A percentile compares a stretch with the other conserved stretches of the same genome.
Conservation (phyloP, 495 filamentous ascomycete genomes). For the Neurospora sublineolata region DNA sequence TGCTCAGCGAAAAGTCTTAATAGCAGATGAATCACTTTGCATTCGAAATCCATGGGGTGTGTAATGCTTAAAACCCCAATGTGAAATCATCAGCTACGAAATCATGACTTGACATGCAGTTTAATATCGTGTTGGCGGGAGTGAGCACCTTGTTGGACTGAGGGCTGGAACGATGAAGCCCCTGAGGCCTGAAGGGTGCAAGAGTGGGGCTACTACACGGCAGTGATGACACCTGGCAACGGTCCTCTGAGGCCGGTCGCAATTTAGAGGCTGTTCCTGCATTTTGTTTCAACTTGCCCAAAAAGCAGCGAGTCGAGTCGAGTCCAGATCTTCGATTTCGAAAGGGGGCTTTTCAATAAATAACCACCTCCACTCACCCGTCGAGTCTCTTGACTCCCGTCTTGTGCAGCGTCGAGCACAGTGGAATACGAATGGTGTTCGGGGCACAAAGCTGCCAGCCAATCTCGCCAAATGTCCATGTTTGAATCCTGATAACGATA, state of each 20-base stretch:
- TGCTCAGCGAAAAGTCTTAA: neutral
- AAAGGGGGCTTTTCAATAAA: neutral
- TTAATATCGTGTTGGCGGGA: neutral
- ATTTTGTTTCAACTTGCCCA: neutral
- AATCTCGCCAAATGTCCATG: constrained; percentile 3
- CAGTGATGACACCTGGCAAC: neutral
- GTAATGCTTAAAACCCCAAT: too few relatives aligned
- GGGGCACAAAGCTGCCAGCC: constrained; percentile 1
- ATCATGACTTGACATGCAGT: neutral
- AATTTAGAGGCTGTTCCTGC: neutral
- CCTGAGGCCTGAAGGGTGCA: neutral
- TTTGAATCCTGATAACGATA: neutral
- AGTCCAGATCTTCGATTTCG: neutral
- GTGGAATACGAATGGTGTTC: neutral
- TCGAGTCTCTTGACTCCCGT: neutral
- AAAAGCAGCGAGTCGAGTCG: neutral
- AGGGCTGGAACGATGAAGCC: neutral
- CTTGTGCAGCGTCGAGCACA: neutral
- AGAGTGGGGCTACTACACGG: neutral
- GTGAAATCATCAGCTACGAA: neutral
- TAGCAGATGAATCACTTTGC: neutral
- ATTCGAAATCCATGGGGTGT: too few relatives aligned
- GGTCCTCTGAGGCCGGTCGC: neutral
- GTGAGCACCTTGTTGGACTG: neutral
- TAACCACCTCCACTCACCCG: neutral